Evolutionary conservation across 2,329 filamentous ascomycete species (phyloP), one percentile per base, ranked within the genome.

Genomic region (Alternaria tenuissima): DNA sequence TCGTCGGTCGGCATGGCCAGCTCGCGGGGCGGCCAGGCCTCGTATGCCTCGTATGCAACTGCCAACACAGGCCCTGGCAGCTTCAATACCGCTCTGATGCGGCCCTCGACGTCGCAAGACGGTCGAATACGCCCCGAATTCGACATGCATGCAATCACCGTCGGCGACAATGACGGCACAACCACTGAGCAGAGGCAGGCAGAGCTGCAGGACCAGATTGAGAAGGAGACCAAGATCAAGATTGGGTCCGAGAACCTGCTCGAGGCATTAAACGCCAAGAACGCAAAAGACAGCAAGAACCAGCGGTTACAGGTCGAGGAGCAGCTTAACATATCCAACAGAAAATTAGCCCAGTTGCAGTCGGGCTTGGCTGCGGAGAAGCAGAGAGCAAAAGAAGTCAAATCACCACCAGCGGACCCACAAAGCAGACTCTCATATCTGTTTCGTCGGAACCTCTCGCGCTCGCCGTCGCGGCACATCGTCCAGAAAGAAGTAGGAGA

Each of bases 161-260:
- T 84, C 28, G 89, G 90, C 55, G 89, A 92, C 67, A 87, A 89
- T 54, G 86, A 88, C 60, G 79, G 72, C 68, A 82, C 69, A 63
- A 85, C 84, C 9, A 85, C 88, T 14, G 93, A 96, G 76, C 89
- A 93, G 78, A 86, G 88, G 41, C 88, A 97, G 71, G 86, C 89
- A 22, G 84, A 87, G 52, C 85, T 97, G 64, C 89, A 91, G 72
- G 94, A 97, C 70, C 88, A 90, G 73, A 90, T 99, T 65, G 94
- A 93, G 68, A 94, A 96, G 73, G 96, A 99, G 81, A 89, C 94
- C 81, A 98, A 98, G 84, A 98, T 99, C 76, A 97, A 96, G 79
- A 91, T 94, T 72, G 95, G 95, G 20, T 97, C 94, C 59, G 95
- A 99, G 83, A 99, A 99, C 77, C 89, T 99, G 87, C 84, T 99